Base-by-base conservation (phyloP, 768 basidiomycete genomes). In the Rhizopogon roseolus region DNA sequence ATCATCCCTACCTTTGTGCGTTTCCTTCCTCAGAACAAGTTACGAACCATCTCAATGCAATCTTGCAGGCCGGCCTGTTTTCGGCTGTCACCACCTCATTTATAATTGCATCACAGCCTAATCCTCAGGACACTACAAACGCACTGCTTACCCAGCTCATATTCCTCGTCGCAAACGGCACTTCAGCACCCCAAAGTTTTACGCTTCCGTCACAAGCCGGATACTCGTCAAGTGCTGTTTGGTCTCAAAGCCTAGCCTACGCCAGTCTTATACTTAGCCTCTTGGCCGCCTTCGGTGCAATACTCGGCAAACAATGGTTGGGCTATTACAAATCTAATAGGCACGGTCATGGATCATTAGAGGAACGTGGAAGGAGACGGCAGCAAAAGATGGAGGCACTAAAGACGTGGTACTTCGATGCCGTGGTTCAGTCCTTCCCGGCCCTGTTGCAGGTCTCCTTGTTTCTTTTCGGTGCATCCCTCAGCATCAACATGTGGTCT, bases 291-390 rank as follows among this genome's bases (percentile, higher is more conserved):
- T 36, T 60, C n/a, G 54, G 59, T 41, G 59, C 59, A 19, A 50
- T 61, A 14, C 38, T 60, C 13, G 59, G 60, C 17, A 60, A 61
- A 43, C 59, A 60, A 19, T 60, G 59, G 59, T 49, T 60, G 11
- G 41, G 39, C 39, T 19, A 55, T 36, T 54, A 54, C 50, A 42
- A 41, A n/a, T 37, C 32, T 11, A 49, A 32, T 22, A 45, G 41
- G 17, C 6, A 46, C n/a, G 49, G 46, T 6, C 50, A 34, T 27
- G 59, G 59, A 6, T 49, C 60, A 9, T 27, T 48, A 25, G 55
- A 56, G 19, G 50, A 61, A 17, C 59, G 59, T 41, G 48, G 57
- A 36, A 41, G 37, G 13, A 17, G 52, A 28, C 37, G 60, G 17
- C 59, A 60, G 22, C 50, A 53, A 8, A 60, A 61, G 27, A 34